phyloP scores from a whole-genome alignment of 768 basidiomycete genomes.

The Tubosaeta sp. region DNA sequence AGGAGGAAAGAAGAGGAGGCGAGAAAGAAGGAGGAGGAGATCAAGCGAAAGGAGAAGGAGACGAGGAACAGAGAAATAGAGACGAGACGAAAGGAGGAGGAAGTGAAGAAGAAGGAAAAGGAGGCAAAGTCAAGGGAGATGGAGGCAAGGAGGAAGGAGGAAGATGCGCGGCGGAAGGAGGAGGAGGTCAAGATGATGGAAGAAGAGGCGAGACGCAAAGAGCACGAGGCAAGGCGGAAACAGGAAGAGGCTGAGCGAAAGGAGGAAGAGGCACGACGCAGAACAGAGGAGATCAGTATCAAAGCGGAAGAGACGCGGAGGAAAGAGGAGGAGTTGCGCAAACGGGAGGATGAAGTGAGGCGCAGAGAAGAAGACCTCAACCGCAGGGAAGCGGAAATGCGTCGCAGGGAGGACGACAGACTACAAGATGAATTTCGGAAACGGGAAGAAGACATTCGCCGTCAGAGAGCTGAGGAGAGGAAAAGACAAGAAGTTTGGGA shows the following conservation, averaged over 20 bases:
- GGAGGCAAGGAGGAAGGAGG: constrained; percentile 27
- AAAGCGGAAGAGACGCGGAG: constrained; percentile 22
- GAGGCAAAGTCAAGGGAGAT: constrained; percentile 28
- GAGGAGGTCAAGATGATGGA: constrained; percentile 26
- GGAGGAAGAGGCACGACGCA: constrained; percentile 29
- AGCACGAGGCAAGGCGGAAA: constrained; percentile 30
- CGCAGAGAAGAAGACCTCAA: constrained; percentile 31
- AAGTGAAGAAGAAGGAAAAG: constrained; percentile 20
- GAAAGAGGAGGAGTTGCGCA: constrained; percentile 25
- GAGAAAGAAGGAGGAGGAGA: constrained; percentile 24
- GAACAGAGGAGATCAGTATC: constrained; percentile 23
- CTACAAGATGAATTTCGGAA: constrained; percentile 27
- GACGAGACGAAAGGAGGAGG: constrained; percentile 19
- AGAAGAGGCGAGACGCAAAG: constrained; percentile 26
- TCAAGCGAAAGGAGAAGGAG: constrained; percentile 29
- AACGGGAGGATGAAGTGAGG: constrained; percentile 27
- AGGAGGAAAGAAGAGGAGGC: constrained; percentile 20
- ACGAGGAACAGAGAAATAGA: constrained; percentile 15
- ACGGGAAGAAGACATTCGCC: constrained; percentile 31
- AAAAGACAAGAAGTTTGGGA: constrained; percentile 28
- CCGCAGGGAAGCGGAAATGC: constrained; percentile 29
- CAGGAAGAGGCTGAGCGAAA: constrained; percentile 27
- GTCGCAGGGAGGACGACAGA: constrained; percentile 27
- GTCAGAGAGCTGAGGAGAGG: constrained; percentile 30
- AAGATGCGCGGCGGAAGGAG: constrained; percentile 23